Percentiles rank a stretch among this genome's conserved stretches.
These are phyloP conservation scores for Aspergillus mulundensis DNA, from an alignment of 495 filamentous ascomycete species.

Conservation along the genomic window DNA sequence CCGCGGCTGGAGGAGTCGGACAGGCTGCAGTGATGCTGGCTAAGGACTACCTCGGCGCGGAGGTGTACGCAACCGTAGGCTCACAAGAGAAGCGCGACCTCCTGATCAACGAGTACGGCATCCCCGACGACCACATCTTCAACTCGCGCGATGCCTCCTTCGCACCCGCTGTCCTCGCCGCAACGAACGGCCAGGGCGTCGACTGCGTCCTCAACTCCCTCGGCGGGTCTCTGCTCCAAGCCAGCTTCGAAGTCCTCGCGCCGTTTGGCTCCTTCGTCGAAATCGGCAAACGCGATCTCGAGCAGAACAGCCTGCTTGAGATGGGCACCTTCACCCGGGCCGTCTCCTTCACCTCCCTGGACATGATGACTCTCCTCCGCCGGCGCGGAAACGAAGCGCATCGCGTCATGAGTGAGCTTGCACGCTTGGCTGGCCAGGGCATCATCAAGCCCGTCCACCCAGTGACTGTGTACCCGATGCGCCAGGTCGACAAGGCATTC, in stretches of 20 bases:
- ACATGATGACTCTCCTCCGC: neutral
- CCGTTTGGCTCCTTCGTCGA: constrained; percentile 30
- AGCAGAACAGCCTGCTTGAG: neutral
- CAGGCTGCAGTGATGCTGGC: neutral
- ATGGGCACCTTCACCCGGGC: neutral
- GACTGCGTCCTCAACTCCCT: constrained; percentile 53
- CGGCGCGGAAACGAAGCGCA: constrained; percentile 24
- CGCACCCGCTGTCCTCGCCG: neutral
- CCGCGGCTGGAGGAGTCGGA: neutral
- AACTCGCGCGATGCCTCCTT: neutral
- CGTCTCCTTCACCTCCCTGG: neutral
- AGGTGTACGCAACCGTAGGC: neutral
- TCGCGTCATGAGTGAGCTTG: constrained; percentile 25
- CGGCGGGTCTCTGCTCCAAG: constrained; percentile 37
- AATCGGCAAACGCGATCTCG: constrained; percentile 2
- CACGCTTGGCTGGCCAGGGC: constrained; percentile 20
- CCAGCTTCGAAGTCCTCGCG: constrained; percentile 45
- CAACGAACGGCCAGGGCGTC: constrained; percentile 40
- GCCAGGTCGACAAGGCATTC: neutral
- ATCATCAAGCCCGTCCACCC: neutral
- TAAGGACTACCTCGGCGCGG: neutral
- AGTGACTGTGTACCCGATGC: neutral
- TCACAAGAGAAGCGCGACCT: neutral
- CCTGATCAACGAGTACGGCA: neutral
- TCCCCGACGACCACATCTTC: neutral